Percentiles rank a stretch among this genome's conserved stretches.
Evolutionary conservation across 805 yeast genomes (phyloP).

Genomic region (Tetrapisispora fleetii): DNA sequence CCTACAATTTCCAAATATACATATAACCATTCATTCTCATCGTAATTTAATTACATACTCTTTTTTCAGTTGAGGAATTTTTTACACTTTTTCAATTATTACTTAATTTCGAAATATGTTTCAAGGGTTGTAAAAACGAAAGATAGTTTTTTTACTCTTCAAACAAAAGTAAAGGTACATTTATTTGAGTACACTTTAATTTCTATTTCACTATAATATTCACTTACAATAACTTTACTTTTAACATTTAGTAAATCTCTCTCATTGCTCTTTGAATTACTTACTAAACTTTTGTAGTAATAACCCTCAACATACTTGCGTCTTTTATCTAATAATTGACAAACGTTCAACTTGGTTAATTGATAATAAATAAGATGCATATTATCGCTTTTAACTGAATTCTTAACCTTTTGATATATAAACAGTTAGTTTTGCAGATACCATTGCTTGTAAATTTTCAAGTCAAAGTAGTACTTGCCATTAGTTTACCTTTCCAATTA

Average conservation of each 20-base stretch:
- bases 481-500: not conserved
- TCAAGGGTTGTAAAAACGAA: no score
- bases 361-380: no score
- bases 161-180: not conserved
- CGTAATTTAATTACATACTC: not conserved
- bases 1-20: not conserved
- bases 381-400: not conserved
- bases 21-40: not conserved
- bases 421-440: not conserved
- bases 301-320: no score
- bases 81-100: not conserved
- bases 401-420: not conserved
- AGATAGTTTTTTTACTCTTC: no score
- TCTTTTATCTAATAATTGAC: no score
- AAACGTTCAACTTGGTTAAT: no score
- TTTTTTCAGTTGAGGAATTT: not conserved
- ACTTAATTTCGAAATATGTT: not conserved
- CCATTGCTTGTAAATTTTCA: not conserved
- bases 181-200: no score
- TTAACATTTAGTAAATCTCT: no score
- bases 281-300: no score
- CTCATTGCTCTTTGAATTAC: no score
- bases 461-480: not conserved
- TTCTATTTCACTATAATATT: no score
- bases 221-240: no score